These are phyloP conservation scores for Agastache rugosa DNA, from an alignment of 257 asterid genomes.

Conservation along the genomic window DNA sequence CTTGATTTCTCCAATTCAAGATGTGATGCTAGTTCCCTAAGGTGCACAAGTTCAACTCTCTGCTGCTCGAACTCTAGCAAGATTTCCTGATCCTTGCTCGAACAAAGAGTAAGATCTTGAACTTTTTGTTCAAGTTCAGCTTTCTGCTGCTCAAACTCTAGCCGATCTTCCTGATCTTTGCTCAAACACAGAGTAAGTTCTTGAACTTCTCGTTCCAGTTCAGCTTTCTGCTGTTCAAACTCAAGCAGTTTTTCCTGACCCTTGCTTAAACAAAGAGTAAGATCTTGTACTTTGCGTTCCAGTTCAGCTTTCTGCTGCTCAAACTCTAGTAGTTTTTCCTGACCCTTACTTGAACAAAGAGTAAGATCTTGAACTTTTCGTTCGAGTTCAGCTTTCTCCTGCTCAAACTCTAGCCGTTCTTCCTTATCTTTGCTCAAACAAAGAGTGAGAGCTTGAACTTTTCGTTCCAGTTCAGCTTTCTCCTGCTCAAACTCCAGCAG, in stretches of 20 bases:
- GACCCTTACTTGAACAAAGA: conserved; percentile 50
- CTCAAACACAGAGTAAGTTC: conserved; percentile 61
- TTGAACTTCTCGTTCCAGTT: conserved; percentile 56
- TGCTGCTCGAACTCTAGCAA: conserved; percentile 47
- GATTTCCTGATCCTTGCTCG: conserved; percentile 45
- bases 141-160: conserved; percentile 50
- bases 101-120: conserved; percentile 57
- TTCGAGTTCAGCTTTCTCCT: conserved; percentile 59
- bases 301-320: conserved; percentile 59
- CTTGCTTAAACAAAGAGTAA: conserved; percentile 52
- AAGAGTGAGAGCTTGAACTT: conserved; percentile 57
- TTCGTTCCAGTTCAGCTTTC: conserved; percentile 57
- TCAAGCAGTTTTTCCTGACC: conserved; percentile 44
- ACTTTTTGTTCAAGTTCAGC: conserved; percentile 59
- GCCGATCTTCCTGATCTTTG: conserved; percentile 45
- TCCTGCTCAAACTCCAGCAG: conserved; percentile 49
- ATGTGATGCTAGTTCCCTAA: conserved; percentile 55
- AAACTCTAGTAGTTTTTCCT: conserved; percentile 43
- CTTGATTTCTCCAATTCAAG: conserved; percentile 70
- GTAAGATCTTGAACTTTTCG: conserved; percentile 58
- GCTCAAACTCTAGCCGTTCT: conserved; percentile 44
- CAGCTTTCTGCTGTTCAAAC: conserved; percentile 53
- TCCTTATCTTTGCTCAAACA: conserved; percentile 51
- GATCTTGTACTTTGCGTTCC: conserved; percentile 57
- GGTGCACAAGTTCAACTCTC: conserved; percentile 56